Evolutionary conservation across 345 rosid genomes (phyloP).

Genomic region (Arabis alpina): DNA sequence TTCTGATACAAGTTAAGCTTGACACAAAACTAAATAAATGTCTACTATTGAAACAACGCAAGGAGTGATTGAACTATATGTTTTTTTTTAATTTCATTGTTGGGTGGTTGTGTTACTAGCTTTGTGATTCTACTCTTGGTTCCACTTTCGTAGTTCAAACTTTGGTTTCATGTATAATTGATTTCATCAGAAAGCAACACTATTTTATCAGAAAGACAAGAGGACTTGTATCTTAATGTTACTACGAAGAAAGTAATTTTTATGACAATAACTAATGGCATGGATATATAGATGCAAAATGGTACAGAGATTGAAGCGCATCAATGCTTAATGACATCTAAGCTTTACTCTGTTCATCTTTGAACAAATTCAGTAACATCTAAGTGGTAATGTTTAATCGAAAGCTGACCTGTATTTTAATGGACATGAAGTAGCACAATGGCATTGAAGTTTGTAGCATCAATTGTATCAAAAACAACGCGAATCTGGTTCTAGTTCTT

Average conservation of each 20-base stretch:
- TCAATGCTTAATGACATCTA: not conserved
- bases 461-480: constrained; percentile 15
- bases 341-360: not conserved
- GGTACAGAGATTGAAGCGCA: not conserved
- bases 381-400: not conserved
- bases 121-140: no score
- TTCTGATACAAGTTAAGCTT: constrained; percentile 29
- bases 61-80: no score
- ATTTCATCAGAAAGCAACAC: no score
- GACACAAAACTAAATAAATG: no score
- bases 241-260: not conserved
- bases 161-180: no score
- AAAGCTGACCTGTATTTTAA: constrained; percentile 16
- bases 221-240: not conserved
- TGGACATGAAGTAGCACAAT: not conserved
- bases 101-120: no score
- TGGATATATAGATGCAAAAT: not conserved
- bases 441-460: not conserved
- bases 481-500: constrained; percentile 18
- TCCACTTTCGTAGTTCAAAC: no score
- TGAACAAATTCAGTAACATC: not conserved
- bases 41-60: no score
- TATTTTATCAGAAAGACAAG: no score
- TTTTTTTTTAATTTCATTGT: no score
- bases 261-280: not conserved